Conservation (phyloP, 805 yeast genomes). For the Candida ficus region DNA sequence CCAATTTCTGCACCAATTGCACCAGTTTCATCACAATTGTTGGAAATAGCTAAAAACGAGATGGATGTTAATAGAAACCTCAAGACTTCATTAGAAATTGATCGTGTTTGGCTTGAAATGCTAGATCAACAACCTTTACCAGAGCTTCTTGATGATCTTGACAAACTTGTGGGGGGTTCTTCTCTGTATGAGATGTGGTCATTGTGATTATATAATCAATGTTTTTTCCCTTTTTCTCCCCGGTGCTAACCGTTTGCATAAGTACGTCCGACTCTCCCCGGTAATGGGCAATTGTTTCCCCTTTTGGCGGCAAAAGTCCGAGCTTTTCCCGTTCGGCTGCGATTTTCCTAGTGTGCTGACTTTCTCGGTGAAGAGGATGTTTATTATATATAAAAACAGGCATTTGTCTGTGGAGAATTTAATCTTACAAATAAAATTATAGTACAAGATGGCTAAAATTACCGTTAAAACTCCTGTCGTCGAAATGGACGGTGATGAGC, state of each 20-base stretch:
- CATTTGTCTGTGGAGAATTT: too few species aligned
- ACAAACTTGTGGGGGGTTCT: conserved; percentile 16
- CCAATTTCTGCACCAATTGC: background rate
- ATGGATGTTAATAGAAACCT: conserved; percentile 18
- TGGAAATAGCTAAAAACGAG: background rate
- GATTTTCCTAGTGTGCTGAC: too few species aligned
- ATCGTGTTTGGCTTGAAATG: conserved; percentile 23
- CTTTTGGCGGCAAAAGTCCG: background rate
- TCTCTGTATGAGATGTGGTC: conserved; percentile 18
- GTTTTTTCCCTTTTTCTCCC: conserved; percentile 7
- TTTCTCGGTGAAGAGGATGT: conserved; percentile 4
- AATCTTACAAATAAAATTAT: too few species aligned
- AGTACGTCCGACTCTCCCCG: too few species aligned
- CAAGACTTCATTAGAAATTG: conserved; percentile 18
- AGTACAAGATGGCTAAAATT: conserved; percentile 44
- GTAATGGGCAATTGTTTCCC: conserved; percentile 3
- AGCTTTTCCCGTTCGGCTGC: background rate
- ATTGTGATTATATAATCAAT: too few species aligned
- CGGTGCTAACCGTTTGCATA: too few species aligned
- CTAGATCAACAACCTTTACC: too few species aligned
- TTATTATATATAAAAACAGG: background rate
- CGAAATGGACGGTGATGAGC: conserved; percentile 97
- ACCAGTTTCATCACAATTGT: too few species aligned
- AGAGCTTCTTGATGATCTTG: too few species aligned
- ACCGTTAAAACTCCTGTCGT: conserved; percentile 84